Conservation (phyloP, 352 stramenopile species). For the Phytophthora nicotianae region DNA sequence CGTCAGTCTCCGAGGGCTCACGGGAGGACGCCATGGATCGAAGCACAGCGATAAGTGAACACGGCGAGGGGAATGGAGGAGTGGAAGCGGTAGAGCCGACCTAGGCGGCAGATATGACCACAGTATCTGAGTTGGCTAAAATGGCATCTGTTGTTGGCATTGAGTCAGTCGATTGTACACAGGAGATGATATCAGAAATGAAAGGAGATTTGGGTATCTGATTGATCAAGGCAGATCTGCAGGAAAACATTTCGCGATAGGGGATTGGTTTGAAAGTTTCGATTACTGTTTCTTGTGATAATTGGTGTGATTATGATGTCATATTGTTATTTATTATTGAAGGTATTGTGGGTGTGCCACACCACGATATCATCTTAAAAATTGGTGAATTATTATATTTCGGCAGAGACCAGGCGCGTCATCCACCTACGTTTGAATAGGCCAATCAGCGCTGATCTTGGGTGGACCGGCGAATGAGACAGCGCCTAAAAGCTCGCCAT, state of each 20-base stretch:
- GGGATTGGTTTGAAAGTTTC: not conserved
- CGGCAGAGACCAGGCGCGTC: conserved; percentile 21
- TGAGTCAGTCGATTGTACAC: conserved; percentile 3
- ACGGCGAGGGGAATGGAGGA: conserved; percentile 1
- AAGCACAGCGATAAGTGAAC: not conserved
- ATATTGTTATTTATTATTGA: not conserved
- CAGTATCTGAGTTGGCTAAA: conserved; percentile 3
- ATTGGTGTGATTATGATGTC: not conserved
- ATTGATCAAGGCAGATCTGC: conserved; percentile 6
- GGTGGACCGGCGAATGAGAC: conserved; percentile 16
- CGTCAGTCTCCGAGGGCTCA: conserved; percentile 50
- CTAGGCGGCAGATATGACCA: too few species aligned
- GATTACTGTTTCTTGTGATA: not conserved
- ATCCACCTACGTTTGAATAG: conserved; percentile 22
- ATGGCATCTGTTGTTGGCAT: not conserved
- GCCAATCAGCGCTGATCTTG: conserved; percentile 5
- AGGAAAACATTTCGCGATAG: not conserved
- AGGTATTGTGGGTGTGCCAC: not conserved
- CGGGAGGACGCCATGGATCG: conserved; percentile 33
- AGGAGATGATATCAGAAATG: not conserved
- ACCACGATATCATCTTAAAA: not conserved
- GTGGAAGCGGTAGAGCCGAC: conserved; percentile 1
- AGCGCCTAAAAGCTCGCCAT: conserved; percentile 5
- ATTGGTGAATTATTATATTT: not conserved
- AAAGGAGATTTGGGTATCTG: not conserved